phyloP scores from a whole-genome alignment of 2,329 filamentous ascomycete genomes.

The Hypoxylon sp. region DNA sequence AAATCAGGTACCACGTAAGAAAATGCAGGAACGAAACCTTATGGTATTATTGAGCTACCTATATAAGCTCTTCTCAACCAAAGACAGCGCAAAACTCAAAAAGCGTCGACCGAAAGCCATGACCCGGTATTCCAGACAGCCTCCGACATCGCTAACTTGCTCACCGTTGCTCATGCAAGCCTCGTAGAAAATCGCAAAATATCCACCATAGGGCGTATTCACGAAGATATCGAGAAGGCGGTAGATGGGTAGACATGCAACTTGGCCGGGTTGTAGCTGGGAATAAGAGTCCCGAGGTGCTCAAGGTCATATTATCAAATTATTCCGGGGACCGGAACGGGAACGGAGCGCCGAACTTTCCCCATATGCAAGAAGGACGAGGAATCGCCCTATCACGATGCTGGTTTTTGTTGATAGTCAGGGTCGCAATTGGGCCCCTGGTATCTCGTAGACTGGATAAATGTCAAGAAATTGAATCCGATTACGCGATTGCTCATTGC shows the following conservation, averaged over 20 bases:
- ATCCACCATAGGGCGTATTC: constrained; percentile 19
- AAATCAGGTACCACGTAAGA: constrained; percentile 2
- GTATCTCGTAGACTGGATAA: constrained; percentile 16
- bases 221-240: constrained; percentile 14
- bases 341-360: constrained; percentile 33
- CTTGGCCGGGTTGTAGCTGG: constrained; percentile 13
- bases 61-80: constrained; percentile 16
- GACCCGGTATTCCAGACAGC: neutral
- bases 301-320: constrained; percentile 14
- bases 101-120: neutral
- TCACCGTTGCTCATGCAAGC: constrained; percentile 15
- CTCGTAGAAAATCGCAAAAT: constrained; percentile 12
- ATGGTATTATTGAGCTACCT: constrained; percentile 1
- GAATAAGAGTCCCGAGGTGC: constrained; percentile 9
- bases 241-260: constrained; percentile 6
- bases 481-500: constrained; percentile 23
- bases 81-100: constrained; percentile 31
- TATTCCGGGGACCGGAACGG: constrained; percentile 32
- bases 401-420: constrained; percentile 13
- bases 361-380: constrained; percentile 2
- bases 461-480: constrained; percentile 18
- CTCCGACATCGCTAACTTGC: constrained; percentile 35
- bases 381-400: constrained; percentile 24
- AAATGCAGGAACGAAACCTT: constrained; percentile 11
- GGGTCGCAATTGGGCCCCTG: constrained; percentile 18